phyloP scores from a whole-genome alignment of 2,329 filamentous ascomycete genomes.

The Pseudocercospora ulei region DNA sequence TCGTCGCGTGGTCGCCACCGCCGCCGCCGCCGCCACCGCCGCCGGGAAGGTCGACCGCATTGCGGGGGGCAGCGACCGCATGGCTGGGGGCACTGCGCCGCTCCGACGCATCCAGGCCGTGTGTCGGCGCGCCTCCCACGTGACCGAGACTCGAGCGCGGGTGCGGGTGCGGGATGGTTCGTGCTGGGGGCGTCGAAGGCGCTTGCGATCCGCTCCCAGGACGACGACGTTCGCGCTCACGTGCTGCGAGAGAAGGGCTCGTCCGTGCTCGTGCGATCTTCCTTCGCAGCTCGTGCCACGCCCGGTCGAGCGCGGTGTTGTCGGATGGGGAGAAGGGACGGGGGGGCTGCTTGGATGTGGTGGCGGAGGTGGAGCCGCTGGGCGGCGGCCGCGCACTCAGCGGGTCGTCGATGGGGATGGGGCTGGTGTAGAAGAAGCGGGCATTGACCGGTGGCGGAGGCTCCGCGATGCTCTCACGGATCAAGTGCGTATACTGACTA shows the following conservation, averaged over 20 bases:
- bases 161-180: conserved; percentile 18
- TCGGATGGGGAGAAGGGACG: conserved; percentile 36
- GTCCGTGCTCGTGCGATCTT: conserved; percentile 27
- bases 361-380: conserved; percentile 21
- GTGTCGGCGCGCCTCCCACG: conserved; percentile 19
- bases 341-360: conserved; percentile 27
- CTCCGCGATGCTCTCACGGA: conserved; percentile 36
- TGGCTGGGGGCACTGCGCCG: conserved; percentile 10
- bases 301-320: conserved; percentile 33
- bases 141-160: conserved; percentile 25
- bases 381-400: conserved; percentile 35
- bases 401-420: conserved; percentile 35
- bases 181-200: conserved; percentile 9
- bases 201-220: conserved; percentile 18
- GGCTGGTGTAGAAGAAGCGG: conserved; percentile 35
- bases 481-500: conserved; percentile 33
- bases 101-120: conserved; percentile 13
- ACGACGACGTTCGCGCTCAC: conserved; percentile 15
- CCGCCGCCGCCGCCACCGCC: background rate
- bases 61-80: conserved; percentile 3
- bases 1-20: conserved; percentile 29
- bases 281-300: conserved; percentile 33
- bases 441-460: conserved; percentile 32
- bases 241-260: conserved; percentile 16
- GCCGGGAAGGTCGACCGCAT: conserved; percentile 16